Evolutionary conservation across 176 grass and related monocot species (phyloP).

Genomic region (Oryza meridionalis): DNA sequence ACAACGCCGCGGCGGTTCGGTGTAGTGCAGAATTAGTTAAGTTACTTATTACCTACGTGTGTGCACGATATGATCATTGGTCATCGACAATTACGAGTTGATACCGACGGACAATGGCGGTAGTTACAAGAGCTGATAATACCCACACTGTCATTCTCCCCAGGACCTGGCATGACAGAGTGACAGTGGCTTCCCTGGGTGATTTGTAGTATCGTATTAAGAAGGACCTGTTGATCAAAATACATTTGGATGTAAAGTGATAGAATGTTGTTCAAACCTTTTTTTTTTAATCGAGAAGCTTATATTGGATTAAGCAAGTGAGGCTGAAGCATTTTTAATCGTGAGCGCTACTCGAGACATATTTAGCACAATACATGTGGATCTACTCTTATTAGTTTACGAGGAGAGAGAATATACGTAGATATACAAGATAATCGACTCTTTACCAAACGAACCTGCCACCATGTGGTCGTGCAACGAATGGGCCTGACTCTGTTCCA

Average conservation of each 20-base stretch:
- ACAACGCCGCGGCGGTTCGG: slow-evolving; percentile 15
- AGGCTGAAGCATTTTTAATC: not conserved
- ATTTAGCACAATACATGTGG: not conserved
- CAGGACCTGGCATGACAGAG: not conserved
- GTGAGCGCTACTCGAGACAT: not conserved
- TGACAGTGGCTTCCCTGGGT: not conserved
- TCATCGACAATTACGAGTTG: not conserved
- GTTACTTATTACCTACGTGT: not conserved
- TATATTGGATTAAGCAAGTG: not conserved
- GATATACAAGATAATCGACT: slow-evolving; percentile 16
- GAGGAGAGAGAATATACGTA: not conserved
- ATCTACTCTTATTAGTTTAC: not conserved
- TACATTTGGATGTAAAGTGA: not conserved
- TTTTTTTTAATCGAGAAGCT: not conserved
- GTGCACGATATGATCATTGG: not conserved
- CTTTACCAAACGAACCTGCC: slow-evolving; percentile 16
- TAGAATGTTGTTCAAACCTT: not conserved
- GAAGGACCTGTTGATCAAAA: not conserved
- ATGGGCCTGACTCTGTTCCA: slow-evolving; percentile 20
- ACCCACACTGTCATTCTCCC: not conserved
- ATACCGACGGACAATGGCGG: not conserved
- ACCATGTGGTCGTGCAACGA: slow-evolving; percentile 35
- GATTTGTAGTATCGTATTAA: not conserved
- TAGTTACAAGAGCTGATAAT: not conserved
- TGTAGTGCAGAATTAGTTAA: not conserved